Evolutionary conservation across 768 basidiomycete species (phyloP).

Genomic region (Russula sp.): DNA sequence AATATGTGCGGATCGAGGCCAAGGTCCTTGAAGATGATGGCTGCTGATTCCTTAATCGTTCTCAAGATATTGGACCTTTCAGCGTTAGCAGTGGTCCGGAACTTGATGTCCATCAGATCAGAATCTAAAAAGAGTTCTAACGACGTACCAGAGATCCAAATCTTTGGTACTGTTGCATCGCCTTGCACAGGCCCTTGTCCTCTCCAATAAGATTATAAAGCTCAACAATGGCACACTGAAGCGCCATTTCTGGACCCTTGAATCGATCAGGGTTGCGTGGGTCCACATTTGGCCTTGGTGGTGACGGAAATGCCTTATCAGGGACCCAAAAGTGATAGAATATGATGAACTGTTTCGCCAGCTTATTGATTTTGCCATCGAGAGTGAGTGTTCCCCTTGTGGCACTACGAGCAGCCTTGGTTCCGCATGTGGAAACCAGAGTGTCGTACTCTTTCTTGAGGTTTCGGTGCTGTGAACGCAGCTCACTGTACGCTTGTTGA

Average conservation of each 20-base stretch:
- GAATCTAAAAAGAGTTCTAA: background rate
- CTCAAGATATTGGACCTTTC: no score
- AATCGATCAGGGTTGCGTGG: background rate
- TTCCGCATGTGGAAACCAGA: background rate
- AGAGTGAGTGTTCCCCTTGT: background rate
- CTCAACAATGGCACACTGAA: no score
- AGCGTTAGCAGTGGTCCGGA: background rate
- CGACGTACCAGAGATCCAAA: background rate
- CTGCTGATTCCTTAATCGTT: no score
- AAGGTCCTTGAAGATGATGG: no score
- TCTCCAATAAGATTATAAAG: no score
- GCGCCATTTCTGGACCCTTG: background rate
- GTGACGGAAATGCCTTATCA: background rate
- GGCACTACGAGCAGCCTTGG: background rate
- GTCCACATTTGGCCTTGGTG: background rate
- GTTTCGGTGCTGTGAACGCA: background rate
- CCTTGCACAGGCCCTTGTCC: background rate
- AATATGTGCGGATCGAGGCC: background rate
- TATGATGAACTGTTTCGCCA: background rate
- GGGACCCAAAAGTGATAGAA: background rate
- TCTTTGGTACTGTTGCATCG: background rate
- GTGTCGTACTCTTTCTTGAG: background rate
- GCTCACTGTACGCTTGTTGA: background rate
- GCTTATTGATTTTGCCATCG: background rate
- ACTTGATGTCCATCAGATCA: background rate